Base-by-base conservation (phyloP, 23 red algal genomes). In the Gracilariopsis chorda region DNA sequence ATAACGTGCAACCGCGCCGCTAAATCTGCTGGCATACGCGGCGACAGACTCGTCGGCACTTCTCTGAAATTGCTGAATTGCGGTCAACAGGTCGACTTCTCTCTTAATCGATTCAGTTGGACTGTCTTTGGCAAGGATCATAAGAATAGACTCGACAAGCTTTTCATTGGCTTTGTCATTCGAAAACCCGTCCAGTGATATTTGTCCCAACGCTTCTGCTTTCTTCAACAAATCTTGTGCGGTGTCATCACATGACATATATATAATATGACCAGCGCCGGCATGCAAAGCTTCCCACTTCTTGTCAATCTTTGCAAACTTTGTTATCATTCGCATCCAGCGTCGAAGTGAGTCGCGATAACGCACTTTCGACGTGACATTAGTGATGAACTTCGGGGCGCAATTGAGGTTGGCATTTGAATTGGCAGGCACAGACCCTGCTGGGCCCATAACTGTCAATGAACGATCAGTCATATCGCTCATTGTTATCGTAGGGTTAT, bases 81-180 rank as follows among this genome's bases (percentile, higher is more conserved):
- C 63, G 10, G 81, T 86, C 9, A 69, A 43, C 28, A 86, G 55
- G 43, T 86, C 81, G 19, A 71, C 39, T 86, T 86, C 63, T 33
- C 42, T 2, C 9, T 59, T 65, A 27, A 68, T 47, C 12, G 2
- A 46, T 37, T 51, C 81, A 21, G 81, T 72, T 19, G 58, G 81
- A 21, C 19, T 86, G 9, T 86, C 55, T 48, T 86, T 86, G 3
- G 55, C 81, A 39, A 86, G 67, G 8, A 69, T 29, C 2, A 13
- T 13, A 21, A 86, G 23, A 32, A 86, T 68, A 46, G 1, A 24
- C 25, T 86, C 55, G 4, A 86, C 34, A 21, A 86, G 17, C 13
- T 51, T 33, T 2, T 67, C 57, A 1, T 48, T 49, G 2, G 37
- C 33, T 39, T 12, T 4, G 59, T 86, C 56, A 47, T 67, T 44